These are phyloP conservation scores for Cicer bijugum DNA, from an alignment of 306 rosid species.

Conservation along the genomic window DNA sequence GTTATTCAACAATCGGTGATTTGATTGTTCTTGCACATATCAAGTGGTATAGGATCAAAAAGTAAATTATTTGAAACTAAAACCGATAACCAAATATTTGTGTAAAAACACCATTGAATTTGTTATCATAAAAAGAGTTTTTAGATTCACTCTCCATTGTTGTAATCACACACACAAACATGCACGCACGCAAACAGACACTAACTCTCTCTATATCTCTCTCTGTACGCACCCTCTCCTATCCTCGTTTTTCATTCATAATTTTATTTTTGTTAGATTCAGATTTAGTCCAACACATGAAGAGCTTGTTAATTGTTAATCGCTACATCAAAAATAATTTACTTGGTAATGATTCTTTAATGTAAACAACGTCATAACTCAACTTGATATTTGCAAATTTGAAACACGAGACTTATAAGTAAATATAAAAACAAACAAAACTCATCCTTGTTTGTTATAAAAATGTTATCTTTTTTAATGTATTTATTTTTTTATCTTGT, in stretches of 20 bases:
- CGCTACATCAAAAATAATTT: slow-evolving; percentile 56
- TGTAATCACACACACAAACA: too few relatives aligned
- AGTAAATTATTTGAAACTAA: slow-evolving; percentile 75
- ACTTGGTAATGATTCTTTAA: slow-evolving; percentile 1
- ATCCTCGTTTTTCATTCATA: not conserved
- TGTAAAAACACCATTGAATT: slow-evolving; percentile 66
- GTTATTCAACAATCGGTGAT: slow-evolving; percentile 62
- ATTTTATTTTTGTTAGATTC: slow-evolving; percentile 50
- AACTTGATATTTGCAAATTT: slow-evolving; percentile 48
- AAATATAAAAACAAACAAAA: not conserved
- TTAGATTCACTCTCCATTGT: too few relatives aligned
- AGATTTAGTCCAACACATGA: slow-evolving; percentile 70
- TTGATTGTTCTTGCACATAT: slow-evolving; percentile 68
- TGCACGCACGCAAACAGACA: too few relatives aligned
- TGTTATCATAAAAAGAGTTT: slow-evolving; percentile 63
- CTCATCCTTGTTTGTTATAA: not conserved
- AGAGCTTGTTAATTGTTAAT: slow-evolving; percentile 48
- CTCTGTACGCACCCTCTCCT: too few relatives aligned
- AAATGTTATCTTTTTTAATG: not conserved
- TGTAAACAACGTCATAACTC: slow-evolving; percentile 27
- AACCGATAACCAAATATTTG: slow-evolving; percentile 69
- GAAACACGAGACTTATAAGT: slow-evolving; percentile 69
- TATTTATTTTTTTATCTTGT: not conserved
- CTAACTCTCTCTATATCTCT: too few relatives aligned
- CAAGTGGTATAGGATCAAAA: slow-evolving; percentile 72